A percentile compares a stretch with the other conserved stretches of the same genome.
phyloP scores from a whole-genome alignment of 2,329 filamentous ascomycete genomes.

The Fusarium tricinctum region DNA sequence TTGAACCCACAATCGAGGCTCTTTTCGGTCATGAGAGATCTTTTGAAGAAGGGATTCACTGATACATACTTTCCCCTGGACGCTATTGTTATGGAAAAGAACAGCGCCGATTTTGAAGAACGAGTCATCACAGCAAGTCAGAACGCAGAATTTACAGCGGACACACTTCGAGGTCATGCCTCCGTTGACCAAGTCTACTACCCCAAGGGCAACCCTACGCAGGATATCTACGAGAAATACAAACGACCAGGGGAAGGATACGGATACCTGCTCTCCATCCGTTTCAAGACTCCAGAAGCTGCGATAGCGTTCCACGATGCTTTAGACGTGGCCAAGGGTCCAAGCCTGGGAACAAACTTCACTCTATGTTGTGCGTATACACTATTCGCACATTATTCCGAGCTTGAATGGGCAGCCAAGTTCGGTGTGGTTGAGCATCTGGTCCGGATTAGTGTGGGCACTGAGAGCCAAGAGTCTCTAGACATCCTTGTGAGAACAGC shows the following conservation, averaged over 20 bases:
- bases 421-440: constrained; percentile 58
- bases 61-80: constrained; percentile 49
- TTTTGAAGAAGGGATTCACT: constrained; percentile 37
- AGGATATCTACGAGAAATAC: constrained; percentile 51
- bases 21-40: constrained; percentile 51
- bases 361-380: constrained; percentile 62
- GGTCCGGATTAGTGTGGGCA: constrained; percentile 61
- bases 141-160: constrained; percentile 47
- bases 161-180: constrained; percentile 46
- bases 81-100: constrained; percentile 54
- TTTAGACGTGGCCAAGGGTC: constrained; percentile 63
- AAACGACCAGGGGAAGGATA: constrained; percentile 61
- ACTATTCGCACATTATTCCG: constrained; percentile 56
- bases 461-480: constrained; percentile 57
- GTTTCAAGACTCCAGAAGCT: constrained; percentile 57
- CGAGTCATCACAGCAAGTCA: constrained; percentile 51
- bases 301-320: constrained; percentile 64
- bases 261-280: constrained; percentile 65
- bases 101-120: constrained; percentile 56
- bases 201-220: constrained; percentile 56
- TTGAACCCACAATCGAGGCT: constrained; percentile 59
- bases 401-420: constrained; percentile 55
- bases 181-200: constrained; percentile 56
- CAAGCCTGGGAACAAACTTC: constrained; percentile 65
- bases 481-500: constrained; percentile 30